Evolutionary conservation across 305 asterid genomes (phyloP).

Genomic region (Solanum hybrid): DNA sequence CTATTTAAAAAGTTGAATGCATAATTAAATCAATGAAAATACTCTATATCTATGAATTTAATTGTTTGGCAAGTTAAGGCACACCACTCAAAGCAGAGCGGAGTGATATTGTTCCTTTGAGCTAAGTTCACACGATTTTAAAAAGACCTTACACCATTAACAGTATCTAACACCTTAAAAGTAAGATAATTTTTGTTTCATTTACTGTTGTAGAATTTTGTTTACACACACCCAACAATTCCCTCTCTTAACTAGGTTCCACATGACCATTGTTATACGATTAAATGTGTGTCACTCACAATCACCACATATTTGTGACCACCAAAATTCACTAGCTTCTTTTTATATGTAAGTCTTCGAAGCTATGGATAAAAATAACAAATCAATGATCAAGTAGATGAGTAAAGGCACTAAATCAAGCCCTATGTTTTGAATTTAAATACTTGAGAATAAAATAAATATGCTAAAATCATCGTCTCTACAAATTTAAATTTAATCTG

Average conservation of each 20-base stretch:
- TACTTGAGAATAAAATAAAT: neutral
- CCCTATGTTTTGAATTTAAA: neutral
- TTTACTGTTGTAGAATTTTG: neutral
- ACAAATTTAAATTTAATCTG: neutral
- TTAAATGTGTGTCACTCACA: too few relatives aligned
- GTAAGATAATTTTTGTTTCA: neutral
- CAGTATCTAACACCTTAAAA: neutral
- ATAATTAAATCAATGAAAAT: too few relatives aligned
- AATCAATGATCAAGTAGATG: too few relatives aligned
- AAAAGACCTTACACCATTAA: neutral
- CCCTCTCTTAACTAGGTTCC: neutral
- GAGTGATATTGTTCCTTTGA: too few relatives aligned
- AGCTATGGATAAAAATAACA: too few relatives aligned
- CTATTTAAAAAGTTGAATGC: neutral
- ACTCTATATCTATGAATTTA: neutral
- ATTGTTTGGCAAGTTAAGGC: neutral
- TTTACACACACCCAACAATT: neutral
- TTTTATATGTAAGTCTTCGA: too few relatives aligned
- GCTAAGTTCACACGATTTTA: too few relatives aligned
- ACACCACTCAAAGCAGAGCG: too few relatives aligned
- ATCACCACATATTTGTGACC: neutral
- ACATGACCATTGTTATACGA: neutral
- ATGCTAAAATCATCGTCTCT: rapidly evolving
- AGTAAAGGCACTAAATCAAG: neutral
- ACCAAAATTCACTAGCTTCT: neutral